Percentiles rank a stretch among this genome's conserved stretches.
phyloP scores from a whole-genome alignment of 2,329 filamentous ascomycete species.

The Fusarium armeniacum region DNA sequence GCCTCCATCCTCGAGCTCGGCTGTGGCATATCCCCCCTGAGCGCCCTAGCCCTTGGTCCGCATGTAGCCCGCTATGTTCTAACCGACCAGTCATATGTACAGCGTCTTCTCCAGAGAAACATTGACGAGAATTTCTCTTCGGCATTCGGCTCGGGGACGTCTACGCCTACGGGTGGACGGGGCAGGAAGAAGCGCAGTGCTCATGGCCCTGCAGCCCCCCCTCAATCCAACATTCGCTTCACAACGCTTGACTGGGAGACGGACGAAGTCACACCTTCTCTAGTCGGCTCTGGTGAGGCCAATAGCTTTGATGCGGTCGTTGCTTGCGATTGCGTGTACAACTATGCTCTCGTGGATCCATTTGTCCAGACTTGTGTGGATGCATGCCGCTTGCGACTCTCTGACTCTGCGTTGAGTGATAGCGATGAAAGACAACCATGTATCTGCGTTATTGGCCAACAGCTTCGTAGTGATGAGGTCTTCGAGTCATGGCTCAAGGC shows the following conservation, averaged over 20 bases:
- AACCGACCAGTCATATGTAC: conserved; percentile 90
- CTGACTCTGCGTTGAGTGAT: conserved; percentile 29
- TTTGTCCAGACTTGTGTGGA: conserved; percentile 87
- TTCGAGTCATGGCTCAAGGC: conserved; percentile 84
- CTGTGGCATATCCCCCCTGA: conserved; percentile 86
- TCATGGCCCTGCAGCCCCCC: conserved; percentile 26
- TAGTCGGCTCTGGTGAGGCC: conserved; percentile 55
- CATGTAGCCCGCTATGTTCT: conserved; percentile 77
- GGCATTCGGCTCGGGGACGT: conserved; percentile 23
- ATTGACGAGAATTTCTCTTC: conserved; percentile 70
- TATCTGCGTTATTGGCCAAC: conserved; percentile 87
- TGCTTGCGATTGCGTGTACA: conserved; percentile 96
- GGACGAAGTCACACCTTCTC: conserved; percentile 63
- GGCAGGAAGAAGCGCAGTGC: conserved; percentile 40
- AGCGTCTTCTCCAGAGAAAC: conserved; percentile 82
- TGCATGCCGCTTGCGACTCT: conserved; percentile 71
- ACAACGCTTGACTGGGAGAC: conserved; percentile 86
- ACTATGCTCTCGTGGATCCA: conserved; percentile 84
- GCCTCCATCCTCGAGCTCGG: conserved; percentile 85
- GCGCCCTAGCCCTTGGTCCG: conserved; percentile 77
- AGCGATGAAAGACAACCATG: conserved; percentile 62
- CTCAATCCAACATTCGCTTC: conserved; percentile 64
- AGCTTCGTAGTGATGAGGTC: conserved; percentile 86
- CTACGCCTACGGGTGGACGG: conserved; percentile 26
- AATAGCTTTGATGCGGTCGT: conserved; percentile 78